Base-by-base conservation (phyloP, 805 yeast species). In the Myxozyma vanderwaltii region DNA sequence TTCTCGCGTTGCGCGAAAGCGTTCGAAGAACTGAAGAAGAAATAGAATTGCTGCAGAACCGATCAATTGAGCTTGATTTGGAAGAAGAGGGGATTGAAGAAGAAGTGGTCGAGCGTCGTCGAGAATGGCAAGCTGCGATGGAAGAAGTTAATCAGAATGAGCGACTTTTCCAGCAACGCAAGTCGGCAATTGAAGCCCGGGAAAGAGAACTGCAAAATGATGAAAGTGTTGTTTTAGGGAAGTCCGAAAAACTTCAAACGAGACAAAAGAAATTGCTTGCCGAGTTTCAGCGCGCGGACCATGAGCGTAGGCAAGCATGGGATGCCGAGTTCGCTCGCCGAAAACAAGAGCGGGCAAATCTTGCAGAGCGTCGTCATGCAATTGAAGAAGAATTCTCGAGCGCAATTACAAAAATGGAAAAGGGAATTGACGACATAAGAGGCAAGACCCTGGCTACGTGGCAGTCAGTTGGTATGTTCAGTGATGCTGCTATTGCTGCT, bases 1-100 rank as follows among this genome's bases (percentile, higher is more conserved):
- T 82, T 8, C 79, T 79, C 44, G 78, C 82, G 41, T 70, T 84
- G 60, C 78, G 82, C 43, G 80, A 76, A 44, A 74, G 75, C 24
- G 80, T 75, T 65, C 75, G 76, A 17, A 75, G 72, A 63, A 70
- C 59, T 38, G 75, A 75, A 24, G 79, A 78, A 63, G 68, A 65
- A 33, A 63, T 61, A 41, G 62, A 41, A 63, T 50, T 12, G 51
- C 51, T 59, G 46, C 54, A 21, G 52, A 39, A 12, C 29, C 57
- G 64, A n/a, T 48, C 52, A 19, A 21, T 36, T 19, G 39, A 57
- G 24, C 51, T 58, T 31, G 59, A 54, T n/a, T 23, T 40, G 45
- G 67, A 64, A 6, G 59, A 61, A 35, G 33, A 17, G 38, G 13
- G 6, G 2, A 38, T 47, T 12, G 4, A 13, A 19, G 40, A 26